These are phyloP conservation scores for Fomitopsis schrenkii DNA, from an alignment of 1,284 basidiomycete species.

Conservation along the genomic window DNA sequence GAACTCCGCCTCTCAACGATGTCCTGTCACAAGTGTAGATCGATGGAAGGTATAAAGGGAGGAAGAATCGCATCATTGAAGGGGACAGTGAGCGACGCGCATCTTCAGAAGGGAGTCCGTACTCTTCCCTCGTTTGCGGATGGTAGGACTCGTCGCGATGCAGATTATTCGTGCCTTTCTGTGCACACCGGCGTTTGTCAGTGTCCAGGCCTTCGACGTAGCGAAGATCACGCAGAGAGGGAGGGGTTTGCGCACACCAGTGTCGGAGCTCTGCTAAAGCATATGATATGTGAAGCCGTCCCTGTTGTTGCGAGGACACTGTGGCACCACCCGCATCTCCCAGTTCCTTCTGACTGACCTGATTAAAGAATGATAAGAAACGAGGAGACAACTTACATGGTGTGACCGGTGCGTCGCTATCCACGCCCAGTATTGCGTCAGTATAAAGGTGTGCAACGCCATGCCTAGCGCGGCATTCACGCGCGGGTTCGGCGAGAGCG, in stretches of 20 bases:
- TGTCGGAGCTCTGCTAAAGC: too few relatives aligned
- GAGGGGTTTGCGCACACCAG: too few relatives aligned
- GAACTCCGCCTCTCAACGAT: too few relatives aligned
- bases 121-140: constrained; percentile 26
- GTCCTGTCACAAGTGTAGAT: too few relatives aligned
- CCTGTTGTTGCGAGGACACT: too few relatives aligned
- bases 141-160: constrained; percentile 33
- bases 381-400: constrained; percentile 16
- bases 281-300: too few relatives aligned
- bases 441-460: constrained; percentile 33
- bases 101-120: constrained; percentile 26
- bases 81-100: not conserved
- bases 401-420: constrained; percentile 44
- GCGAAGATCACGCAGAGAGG: too few relatives aligned
- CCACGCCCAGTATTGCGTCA: constrained; percentile 51
- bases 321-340: too few relatives aligned
- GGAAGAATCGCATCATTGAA: too few relatives aligned
- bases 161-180: constrained; percentile 31
- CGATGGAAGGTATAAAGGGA: too few relatives aligned
- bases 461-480: constrained; percentile 29
- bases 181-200: not conserved
- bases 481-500: constrained; percentile 17
- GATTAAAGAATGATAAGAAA: not conserved
- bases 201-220: too few relatives aligned
- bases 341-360: too few relatives aligned